Evolutionary conservation across 1,284 basidiomycete genomes (phyloP), one percentile per base, ranked within the genome.

Genomic region (Hemileia vastatrix): DNA sequence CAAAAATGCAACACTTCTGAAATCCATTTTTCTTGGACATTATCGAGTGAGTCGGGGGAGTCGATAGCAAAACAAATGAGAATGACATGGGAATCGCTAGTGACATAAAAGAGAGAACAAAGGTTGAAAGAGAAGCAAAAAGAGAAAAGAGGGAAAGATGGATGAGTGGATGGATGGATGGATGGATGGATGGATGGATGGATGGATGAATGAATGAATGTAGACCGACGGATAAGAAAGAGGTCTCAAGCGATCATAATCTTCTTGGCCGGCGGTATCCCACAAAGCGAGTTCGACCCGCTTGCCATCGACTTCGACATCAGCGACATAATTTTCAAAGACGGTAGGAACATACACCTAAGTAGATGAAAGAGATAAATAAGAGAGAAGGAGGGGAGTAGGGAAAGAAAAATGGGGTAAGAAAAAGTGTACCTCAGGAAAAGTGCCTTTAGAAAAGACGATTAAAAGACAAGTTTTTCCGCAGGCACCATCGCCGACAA

Each of bases 1-100:
- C 90, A 93, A 80, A 93, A 94, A 78, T 94, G 90, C 78, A 88
- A 84, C 53, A 94, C 90, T 76, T 94, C 90, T 13, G 90, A 88
- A 72, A 90, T 88, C 90, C 90, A 94, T 88, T 93, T 94, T 79
- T 93, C 90, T 79, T 93, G 88, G 36, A 94, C 89, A 81, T 94
- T 94, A 79, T 92, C 90, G 67, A 94, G 80, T 56, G 88, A 91
- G 76, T 91, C 88, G 36, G 91, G 90, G 60, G 86, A 89, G 80
- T 94, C 90, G 67, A 93, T 84, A 47, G 90, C 87, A 76, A 92
- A 94, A 77, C 90, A 93, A 77, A 94, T 91, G 65, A 94, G 83
- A 77, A 93, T 90, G 75, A 93, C 90, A 76, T 93, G 86, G 21
- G 88, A 89, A 79, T 93, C 90, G 21, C 56, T 58, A 32, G 44